phyloP scores from a whole-genome alignment of 2,329 filamentous ascomycete genomes.

The Fusarium sarcochroum region DNA sequence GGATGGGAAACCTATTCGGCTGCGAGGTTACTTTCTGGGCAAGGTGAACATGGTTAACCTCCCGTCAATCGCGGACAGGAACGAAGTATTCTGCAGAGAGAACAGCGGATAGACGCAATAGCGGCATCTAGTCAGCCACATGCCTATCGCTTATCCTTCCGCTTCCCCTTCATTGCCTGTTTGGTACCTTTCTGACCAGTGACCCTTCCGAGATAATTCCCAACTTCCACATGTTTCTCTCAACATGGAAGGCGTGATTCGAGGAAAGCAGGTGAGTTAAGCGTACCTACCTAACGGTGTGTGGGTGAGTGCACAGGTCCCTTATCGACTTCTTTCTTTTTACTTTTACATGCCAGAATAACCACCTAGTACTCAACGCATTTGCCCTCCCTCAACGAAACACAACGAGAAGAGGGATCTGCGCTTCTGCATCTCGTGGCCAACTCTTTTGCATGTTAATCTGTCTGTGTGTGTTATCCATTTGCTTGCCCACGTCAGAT shows the following conservation, averaged over 20 bases:
- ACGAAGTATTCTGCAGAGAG: background rate
- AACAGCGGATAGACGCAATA: background rate
- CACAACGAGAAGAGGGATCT: conserved; percentile 2
- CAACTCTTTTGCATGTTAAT: background rate
- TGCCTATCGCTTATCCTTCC: conserved; percentile 8
- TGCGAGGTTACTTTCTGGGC: background rate
- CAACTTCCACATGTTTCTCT: no score
- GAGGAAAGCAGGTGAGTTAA: background rate
- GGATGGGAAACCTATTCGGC: background rate
- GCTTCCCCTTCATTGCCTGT: conserved; percentile 36
- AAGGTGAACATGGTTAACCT: conserved; percentile 9
- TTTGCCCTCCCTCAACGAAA: conserved; percentile 32
- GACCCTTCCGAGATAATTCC: background rate
- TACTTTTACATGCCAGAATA: background rate
- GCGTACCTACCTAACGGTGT: background rate
- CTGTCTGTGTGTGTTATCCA: background rate
- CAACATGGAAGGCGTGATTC: background rate
- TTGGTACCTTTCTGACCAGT: conserved; percentile 9
- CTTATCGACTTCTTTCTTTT: conserved; percentile 1
- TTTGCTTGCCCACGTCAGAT: conserved; percentile 25
- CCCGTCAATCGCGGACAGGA: conserved; percentile 3
- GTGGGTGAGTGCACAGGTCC: conserved; percentile 2
- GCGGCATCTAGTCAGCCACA: background rate
- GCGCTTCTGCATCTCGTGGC: background rate
- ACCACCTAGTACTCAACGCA: conserved; percentile 28